Evolutionary conservation across 345 rosid genomes (phyloP).

Genomic region (Eucalyptus dawsonii): DNA sequence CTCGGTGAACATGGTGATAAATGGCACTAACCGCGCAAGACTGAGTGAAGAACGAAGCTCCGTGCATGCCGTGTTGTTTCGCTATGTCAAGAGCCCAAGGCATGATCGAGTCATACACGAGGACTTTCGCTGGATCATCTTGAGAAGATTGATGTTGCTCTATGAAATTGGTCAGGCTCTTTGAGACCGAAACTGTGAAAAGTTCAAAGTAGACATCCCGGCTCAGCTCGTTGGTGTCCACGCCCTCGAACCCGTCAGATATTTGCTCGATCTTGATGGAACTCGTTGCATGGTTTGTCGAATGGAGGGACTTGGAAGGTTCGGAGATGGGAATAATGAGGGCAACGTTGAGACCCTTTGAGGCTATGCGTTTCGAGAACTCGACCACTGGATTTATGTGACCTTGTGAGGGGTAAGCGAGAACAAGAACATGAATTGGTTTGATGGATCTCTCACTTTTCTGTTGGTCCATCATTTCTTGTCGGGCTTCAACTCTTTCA

Average conservation of each 20-base stretch:
- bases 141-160: not conserved
- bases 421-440: not conserved
- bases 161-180: not conserved
- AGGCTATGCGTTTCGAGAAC: slow-evolving; percentile 7
- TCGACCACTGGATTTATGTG: slow-evolving; percentile 17
- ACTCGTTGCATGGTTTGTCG: not conserved
- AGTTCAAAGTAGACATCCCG: not conserved
- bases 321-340: not conserved
- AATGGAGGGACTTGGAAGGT: not conserved
- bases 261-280: not conserved
- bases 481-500: not conserved
- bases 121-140: not conserved
- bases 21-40: slow-evolving; percentile 1
- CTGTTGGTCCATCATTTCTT: not conserved
- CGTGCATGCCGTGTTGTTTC: not conserved
- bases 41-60: slow-evolving; percentile 9
- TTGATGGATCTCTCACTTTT: not conserved
- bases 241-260: slow-evolving; percentile 1
- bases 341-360: slow-evolving; percentile 8
- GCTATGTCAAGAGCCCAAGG: slow-evolving; percentile 17
- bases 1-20: not conserved
- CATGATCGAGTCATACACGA: slow-evolving; percentile 6
- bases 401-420: slow-evolving; percentile 4
- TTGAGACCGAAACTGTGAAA: not conserved
- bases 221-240: not conserved